phyloP scores from a whole-genome alignment of 148 eudicot genomes.

The Camellia lanceoleosa region DNA sequence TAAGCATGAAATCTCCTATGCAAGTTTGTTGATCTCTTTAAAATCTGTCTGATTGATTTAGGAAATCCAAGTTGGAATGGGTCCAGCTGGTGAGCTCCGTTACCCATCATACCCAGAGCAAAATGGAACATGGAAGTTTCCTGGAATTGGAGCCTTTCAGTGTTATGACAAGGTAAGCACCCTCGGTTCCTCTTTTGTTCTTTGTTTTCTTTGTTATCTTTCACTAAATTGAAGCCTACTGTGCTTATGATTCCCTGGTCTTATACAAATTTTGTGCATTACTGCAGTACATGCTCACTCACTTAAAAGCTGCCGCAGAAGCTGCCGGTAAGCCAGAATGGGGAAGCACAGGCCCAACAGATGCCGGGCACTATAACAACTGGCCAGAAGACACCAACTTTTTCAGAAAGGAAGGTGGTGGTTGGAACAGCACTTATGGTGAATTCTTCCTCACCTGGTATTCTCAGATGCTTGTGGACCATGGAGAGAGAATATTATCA shows the following conservation, averaged over 20 bases:
- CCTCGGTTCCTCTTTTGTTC: background rate
- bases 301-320: constrained; percentile 90
- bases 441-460: constrained; percentile 96
- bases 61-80: constrained; percentile 99
- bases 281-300: constrained; percentile 74
- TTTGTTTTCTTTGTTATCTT: background rate
- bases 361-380: constrained; percentile 87
- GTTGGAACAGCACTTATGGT: constrained; percentile 71
- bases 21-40: background rate
- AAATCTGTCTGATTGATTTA: constrained; percentile 9
- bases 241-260: background rate
- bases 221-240: background rate
- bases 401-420: constrained; percentile 77
- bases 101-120: constrained; percentile 96
- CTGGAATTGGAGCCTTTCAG: constrained; percentile 97
- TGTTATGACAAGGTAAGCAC: constrained; percentile 81
- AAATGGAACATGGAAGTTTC: constrained; percentile 91
- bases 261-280: background rate
- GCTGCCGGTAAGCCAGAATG: constrained; percentile 79
- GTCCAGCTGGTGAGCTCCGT: constrained; percentile 99
- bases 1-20: background rate
- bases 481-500: constrained; percentile 69
- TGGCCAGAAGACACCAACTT: constrained; percentile 98
- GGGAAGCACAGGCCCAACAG: constrained; percentile 92
- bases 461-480: constrained; percentile 79